These are phyloP conservation scores for Fusarium dimerum DNA, from an alignment of 2,329 filamentous ascomycete genomes.

Conservation along the genomic window DNA sequence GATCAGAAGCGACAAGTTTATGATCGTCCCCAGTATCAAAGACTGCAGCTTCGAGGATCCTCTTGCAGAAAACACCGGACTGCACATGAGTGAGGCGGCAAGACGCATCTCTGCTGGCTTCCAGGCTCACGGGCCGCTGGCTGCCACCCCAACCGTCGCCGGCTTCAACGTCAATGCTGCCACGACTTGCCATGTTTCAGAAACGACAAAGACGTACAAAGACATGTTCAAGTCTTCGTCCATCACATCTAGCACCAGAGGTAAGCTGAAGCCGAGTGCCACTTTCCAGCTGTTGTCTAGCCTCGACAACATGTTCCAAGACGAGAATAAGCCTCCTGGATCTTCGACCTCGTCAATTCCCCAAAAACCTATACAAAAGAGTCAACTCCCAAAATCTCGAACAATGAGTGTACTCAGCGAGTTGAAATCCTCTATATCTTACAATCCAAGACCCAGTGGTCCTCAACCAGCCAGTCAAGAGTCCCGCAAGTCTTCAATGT, in stretches of 20 bases:
- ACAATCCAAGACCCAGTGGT: slow-evolving; percentile 9
- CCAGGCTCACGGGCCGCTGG: slow-evolving; percentile 22
- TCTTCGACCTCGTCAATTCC: background rate
- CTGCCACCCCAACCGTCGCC: slow-evolving; percentile 33
- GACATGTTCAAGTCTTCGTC: slow-evolving; percentile 12
- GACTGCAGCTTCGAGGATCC: slow-evolving; percentile 32
- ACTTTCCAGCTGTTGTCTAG: slow-evolving; percentile 13
- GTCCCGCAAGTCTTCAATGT: slow-evolving; percentile 19
- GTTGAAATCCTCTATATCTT: slow-evolving; percentile 46
- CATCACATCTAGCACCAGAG: background rate
- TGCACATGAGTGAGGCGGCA: slow-evolving; percentile 15
- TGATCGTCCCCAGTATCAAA: slow-evolving; percentile 38
- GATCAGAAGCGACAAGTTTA: slow-evolving; percentile 35
- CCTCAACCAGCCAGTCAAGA: slow-evolving; percentile 15
- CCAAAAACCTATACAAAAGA: slow-evolving; percentile 10
- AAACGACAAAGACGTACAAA: slow-evolving; percentile 15
- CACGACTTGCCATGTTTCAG: slow-evolving; percentile 14
- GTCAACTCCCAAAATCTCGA: slow-evolving; percentile 44
- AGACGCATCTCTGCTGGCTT: slow-evolving; percentile 36
- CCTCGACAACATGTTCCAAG: slow-evolving; percentile 13
- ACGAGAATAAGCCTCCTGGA: slow-evolving; percentile 31
- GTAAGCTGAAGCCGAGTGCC: slow-evolving; percentile 10
- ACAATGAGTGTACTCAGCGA: slow-evolving; percentile 48
- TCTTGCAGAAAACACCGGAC: slow-evolving; percentile 4
- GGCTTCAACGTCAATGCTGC: slow-evolving; percentile 30